Evolutionary conservation across 1,284 basidiomycete genomes (phyloP), one percentile per base, ranked within the genome.

Genomic region (Ceratobasidium sp.): DNA sequence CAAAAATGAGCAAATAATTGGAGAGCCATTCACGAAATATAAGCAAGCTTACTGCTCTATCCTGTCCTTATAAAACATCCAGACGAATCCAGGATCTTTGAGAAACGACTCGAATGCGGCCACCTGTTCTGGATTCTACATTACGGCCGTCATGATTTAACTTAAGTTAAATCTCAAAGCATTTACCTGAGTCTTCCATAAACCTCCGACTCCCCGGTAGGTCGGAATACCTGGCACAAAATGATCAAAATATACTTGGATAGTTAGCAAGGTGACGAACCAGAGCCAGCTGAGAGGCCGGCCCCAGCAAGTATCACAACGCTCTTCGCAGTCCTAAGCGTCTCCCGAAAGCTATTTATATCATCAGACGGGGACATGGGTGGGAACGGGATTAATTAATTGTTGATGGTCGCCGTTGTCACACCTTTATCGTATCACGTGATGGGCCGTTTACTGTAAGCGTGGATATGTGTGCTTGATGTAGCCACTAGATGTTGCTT

Each of bases 51-150:
- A 88, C 88, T 80, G 81, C 73, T 85, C 82, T 61, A 88, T 81
- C 44, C 88, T 81, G 74, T 86, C 85, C 77, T 89, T 87, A 76
- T 88, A 89, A 79, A 90, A 89, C 75, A 87, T 86, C 89, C 88
- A 90, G 1, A 88, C 86, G 1, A 82, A 79, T 28, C 83, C 84
- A 0, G 87, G 88, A 76, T 88, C 83, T 32, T 82, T 79, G 5
- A 76, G 74, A 79, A 89, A 90, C 0, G 86, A 88, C 75, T 84
- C 81, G 1, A 86, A 86, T 21, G 87, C 88, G 16, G 88, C 88
- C 4, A 91, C 82, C 26, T 80, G 81, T 74, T 84, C 84, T 0
- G 87, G 85, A 77, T 90, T 83, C 76, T 88, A 85, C 72, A 82
- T 83, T 44, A 14, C 21, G 21, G 8, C 30, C 18, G 35, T 21